Evolutionary conservation across 2,329 filamentous ascomycete species (phyloP).

Genomic region (Taxawa tesnikishii): DNA sequence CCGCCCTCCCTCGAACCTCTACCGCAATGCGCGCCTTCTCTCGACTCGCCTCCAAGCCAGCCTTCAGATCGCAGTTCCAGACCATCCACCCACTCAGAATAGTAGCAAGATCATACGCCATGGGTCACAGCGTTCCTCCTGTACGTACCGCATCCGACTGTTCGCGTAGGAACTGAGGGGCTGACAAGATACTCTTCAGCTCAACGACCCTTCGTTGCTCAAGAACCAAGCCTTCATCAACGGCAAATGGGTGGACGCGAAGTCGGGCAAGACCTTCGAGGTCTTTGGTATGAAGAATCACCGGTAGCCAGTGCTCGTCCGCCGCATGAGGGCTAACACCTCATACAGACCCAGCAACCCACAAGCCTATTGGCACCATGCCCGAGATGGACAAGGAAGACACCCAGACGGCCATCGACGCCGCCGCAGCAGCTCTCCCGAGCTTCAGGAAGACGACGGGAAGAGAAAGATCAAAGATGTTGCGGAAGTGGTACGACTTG

Average conservation of each 20-base stretch:
- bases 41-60: conserved; percentile 5
- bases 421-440: conserved; percentile 65
- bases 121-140: conserved; percentile 29
- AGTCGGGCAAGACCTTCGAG: conserved; percentile 84
- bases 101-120: conserved; percentile 27
- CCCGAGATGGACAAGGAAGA: conserved; percentile 76
- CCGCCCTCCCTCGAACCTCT: too few relatives aligned
- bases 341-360: conserved; percentile 63
- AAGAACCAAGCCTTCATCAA: conserved; percentile 82
- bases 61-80: conserved; percentile 9
- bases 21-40: conserved; percentile 4
- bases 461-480: conserved; percentile 59
- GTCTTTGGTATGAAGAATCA: conserved; percentile 38
- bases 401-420: conserved; percentile 67
- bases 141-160: conserved; percentile 13
- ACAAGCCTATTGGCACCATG: conserved; percentile 66
- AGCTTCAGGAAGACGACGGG: conserved; percentile 60
- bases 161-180: background rate
- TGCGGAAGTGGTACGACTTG: conserved; percentile 72
- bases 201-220: conserved; percentile 49
- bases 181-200: conserved; percentile 13
- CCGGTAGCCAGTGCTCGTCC: conserved; percentile 33
- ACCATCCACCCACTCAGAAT: conserved; percentile 19
- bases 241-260: conserved; percentile 78
- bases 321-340: background rate